Base-by-base conservation (phyloP, 2,329 filamentous ascomycete genomes). In the Penicillium sp. region DNA sequence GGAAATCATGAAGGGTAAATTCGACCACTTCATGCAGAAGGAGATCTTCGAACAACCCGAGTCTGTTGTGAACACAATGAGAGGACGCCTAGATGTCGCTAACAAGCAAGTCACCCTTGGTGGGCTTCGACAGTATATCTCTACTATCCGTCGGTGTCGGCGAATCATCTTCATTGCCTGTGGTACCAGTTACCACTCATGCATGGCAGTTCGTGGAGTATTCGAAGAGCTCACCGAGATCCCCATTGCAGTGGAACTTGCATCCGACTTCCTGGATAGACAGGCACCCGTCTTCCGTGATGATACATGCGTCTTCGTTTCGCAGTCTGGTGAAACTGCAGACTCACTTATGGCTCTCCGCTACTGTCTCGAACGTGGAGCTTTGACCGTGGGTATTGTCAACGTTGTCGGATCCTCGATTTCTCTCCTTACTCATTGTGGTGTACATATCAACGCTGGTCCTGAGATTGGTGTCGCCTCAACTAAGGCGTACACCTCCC, bases 1-100 rank as follows among this genome's bases (percentile, higher is more conserved):
- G 85, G 93, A 99, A 85, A 99, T 99, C 82, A 99, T 99, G 95
- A 99, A 99, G 90, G 95, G 95, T 81, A 96, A 95, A 79, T 99
- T 98, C 82, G 95, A 99, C 80, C 95, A 99, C 84, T 99, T 97
- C 86, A 99, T 99, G 95, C 95, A 99, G 81, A 99, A 99, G 88
- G 95, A 99, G 81, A 99, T 99, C 75, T 99, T 99, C 80, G 95
- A 99, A 86, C 95, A 99, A 85, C 95, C 95, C 75, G 95, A 99
- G 83, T 99, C 95, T 15, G 92, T 99, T 65, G 90, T 99, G 84
- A 99, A 99, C 87, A 97, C 95, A 70, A 99, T 99, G 95, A 92
- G 95, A 88, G 95, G 95, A 82, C 95, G 95, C 83, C 85, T 99
- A 73, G 95, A 99, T 80, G 85, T 91, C 64, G 90, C 88, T 73